phyloP scores from a whole-genome alignment of 257 asterid genomes.

The Nicotiana paniculata region DNA sequence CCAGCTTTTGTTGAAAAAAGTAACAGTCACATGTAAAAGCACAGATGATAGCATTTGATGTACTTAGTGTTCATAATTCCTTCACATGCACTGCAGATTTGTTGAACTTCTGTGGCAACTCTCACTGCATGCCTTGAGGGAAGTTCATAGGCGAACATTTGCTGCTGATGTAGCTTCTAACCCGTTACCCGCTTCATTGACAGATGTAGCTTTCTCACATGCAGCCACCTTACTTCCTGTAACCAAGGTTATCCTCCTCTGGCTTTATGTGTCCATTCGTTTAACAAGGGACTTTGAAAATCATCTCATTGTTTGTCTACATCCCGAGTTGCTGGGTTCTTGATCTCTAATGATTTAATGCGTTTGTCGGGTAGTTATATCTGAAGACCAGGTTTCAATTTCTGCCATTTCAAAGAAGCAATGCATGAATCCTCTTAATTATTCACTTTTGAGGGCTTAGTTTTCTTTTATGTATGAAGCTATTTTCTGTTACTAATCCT shows the following conservation, averaged over 20 bases:
- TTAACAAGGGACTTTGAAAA: slow-evolving; percentile 5
- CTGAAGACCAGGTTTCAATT: neutral
- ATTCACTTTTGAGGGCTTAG: neutral
- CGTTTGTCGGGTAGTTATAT: neutral
- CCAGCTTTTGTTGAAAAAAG: too few species aligned
- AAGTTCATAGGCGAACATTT: slow-evolving; percentile 91
- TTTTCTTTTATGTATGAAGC: neutral
- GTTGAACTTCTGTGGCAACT: slow-evolving; percentile 99
- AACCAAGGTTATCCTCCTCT: slow-evolving; percentile 57
- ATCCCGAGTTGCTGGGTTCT: neutral
- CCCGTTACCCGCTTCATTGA: slow-evolving; percentile 89
- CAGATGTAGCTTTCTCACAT: slow-evolving; percentile 99
- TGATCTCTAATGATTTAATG: neutral
- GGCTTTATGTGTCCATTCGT: slow-evolving; percentile 6
- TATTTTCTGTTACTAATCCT: neutral
- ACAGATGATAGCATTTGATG: neutral
- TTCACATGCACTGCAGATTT: slow-evolving; percentile 53
- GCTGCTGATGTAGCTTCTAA: slow-evolving; percentile 91
- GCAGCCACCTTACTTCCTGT: slow-evolving; percentile 97
- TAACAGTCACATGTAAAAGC: neutral
- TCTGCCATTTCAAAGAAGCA: neutral
- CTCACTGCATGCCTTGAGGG: slow-evolving; percentile 95
- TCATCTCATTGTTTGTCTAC: neutral
- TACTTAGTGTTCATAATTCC: slow-evolving; percentile 5
- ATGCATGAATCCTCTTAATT: neutral